Evolutionary conservation across 371 early-diverging fungal genomes (phyloP).

Genomic region (Syncephalastrum contaminatum): DNA sequence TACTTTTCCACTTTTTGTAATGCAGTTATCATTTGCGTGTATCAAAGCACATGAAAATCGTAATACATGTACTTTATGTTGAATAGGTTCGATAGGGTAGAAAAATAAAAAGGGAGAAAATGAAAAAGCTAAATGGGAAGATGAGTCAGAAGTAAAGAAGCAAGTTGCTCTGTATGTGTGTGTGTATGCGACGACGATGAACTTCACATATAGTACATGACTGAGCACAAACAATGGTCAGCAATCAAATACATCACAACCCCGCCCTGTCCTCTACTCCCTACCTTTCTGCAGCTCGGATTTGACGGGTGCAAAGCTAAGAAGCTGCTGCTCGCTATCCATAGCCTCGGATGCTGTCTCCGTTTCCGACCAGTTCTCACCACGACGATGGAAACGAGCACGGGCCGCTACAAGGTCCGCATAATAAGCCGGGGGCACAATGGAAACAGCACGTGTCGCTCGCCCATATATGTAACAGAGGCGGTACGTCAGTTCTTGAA

Average conservation of each 20-base stretch:
- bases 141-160: no score
- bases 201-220: conserved; percentile 34
- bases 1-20: no score
- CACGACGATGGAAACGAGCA: conserved; percentile 76
- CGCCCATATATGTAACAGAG: conserved; percentile 91
- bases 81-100: no score
- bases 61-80: no score
- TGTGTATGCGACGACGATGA: no score
- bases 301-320: conserved; percentile 44
- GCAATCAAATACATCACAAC: not conserved
- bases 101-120: no score
- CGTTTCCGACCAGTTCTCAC: conserved; percentile 51
- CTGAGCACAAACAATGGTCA: conserved; percentile 7
- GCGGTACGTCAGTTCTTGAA: conserved; percentile 84
- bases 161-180: no score
- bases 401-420: conserved; percentile 86
- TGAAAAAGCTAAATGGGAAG: no score
- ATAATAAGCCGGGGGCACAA: conserved; percentile 89
- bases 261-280: not conserved
- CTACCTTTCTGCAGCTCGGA: conserved; percentile 30
- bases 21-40: no score
- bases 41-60: no score
- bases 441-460: conserved; percentile 78
- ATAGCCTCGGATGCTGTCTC: conserved; percentile 43
- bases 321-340: conserved; percentile 42